A percentile compares a stretch with the other conserved stretches of the same genome.
phyloP scores from a whole-genome alignment of 2,329 filamentous ascomycete genomes.

The Aspergillus pseudotamarii region DNA sequence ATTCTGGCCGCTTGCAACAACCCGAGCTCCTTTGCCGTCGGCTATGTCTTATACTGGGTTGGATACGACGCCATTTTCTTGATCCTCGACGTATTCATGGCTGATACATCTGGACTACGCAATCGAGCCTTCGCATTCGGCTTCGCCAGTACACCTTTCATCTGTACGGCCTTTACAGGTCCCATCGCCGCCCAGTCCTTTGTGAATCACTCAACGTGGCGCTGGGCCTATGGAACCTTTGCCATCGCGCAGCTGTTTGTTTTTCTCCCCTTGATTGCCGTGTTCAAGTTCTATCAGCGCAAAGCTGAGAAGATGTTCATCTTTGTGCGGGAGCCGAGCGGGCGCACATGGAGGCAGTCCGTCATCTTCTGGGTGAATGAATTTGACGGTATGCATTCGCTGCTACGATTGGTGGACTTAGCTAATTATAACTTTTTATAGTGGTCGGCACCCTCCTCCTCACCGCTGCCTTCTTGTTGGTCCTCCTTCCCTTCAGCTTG shows the following conservation, averaged over 20 bases:
- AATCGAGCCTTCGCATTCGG: conserved; percentile 65
- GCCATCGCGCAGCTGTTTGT: conserved; percentile 59
- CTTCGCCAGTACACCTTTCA: conserved; percentile 62
- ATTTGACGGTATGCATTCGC: conserved; percentile 55
- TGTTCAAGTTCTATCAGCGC: conserved; percentile 59
- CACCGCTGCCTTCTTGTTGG: conserved; percentile 62
- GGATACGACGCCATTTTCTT: conserved; percentile 60
- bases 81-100: conserved; percentile 61
- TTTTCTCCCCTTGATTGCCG: conserved; percentile 55
- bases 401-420: neutral
- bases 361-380: conserved; percentile 60
- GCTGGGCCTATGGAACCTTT: conserved; percentile 66
- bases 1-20: conserved; percentile 65
- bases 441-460: conserved; percentile 53
- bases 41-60: conserved; percentile 64
- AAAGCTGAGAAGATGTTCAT: conserved; percentile 61
- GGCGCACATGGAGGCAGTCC: conserved; percentile 51
- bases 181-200: conserved; percentile 56
- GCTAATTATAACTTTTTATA: neutral
- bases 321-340: conserved; percentile 46
- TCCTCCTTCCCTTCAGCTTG: conserved; percentile 69
- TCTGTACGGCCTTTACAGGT: conserved; percentile 61
- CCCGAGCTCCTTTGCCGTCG: conserved; percentile 64
- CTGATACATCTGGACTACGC: conserved; percentile 63
- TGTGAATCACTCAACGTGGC: conserved; percentile 55